Percentiles rank a stretch among this genome's conserved stretches.
These are phyloP conservation scores for Fragaria vesca DNA, from an alignment of 306 rosid species.

Conservation along the genomic window DNA sequence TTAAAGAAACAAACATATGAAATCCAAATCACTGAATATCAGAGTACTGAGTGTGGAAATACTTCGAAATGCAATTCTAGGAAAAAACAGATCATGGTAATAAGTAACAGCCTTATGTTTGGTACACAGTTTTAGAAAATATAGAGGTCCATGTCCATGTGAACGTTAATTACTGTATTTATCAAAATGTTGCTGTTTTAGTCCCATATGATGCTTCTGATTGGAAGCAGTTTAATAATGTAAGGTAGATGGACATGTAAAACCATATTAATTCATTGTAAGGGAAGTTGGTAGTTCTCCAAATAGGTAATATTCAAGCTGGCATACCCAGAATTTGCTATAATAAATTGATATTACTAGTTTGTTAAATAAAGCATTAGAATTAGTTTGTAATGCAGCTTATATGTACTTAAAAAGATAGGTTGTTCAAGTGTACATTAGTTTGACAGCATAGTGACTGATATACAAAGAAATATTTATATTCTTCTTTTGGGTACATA, in stretches of 20 bases:
- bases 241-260: constrained; percentile 20
- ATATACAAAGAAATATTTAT: neutral
- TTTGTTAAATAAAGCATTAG: constrained; percentile 13
- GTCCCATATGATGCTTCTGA: constrained; percentile 21
- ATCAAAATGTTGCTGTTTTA: constrained; percentile 19
- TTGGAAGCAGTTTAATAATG: constrained; percentile 18
- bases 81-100: constrained; percentile 1
- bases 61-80: neutral
- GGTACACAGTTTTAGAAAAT: neutral
- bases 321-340: constrained; percentile 17
- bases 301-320: constrained; percentile 25
- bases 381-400: constrained; percentile 10
- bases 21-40: neutral
- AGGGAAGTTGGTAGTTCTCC: constrained; percentile 13
- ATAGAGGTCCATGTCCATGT: constrained; percentile 10
- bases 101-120: constrained; percentile 13
- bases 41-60: neutral
- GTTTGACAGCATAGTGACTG: neutral
- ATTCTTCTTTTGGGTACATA: too few species aligned
- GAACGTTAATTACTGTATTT: constrained; percentile 2
- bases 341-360: neutral
- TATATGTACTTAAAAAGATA: constrained; percentile 12
- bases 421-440: neutral
- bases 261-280: constrained; percentile 19
- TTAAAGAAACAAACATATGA: neutral